Percentiles rank a stretch among this genome's conserved stretches.
Conservation (phyloP, 257 asterid genomes). For the Scutellaria galericulata region DNA sequence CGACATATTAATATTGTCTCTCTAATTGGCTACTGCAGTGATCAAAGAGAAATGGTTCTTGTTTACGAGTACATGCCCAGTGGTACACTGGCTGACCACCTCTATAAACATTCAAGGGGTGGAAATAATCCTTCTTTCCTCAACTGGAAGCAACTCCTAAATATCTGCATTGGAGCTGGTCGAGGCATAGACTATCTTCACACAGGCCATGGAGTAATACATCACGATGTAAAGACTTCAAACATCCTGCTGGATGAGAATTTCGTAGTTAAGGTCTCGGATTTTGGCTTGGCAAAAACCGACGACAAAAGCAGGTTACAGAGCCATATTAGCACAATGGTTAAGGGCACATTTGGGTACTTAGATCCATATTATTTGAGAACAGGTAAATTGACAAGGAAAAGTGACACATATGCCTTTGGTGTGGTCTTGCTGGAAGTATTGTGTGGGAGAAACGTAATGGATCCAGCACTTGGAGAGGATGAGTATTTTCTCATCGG, state of each 20-base stretch:
- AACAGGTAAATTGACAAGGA: constrained; percentile 48
- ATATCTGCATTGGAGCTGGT: constrained; percentile 59
- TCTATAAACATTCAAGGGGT: not conserved
- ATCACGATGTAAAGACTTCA: constrained; percentile 3
- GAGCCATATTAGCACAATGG: constrained; percentile 45
- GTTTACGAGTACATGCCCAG: not conserved
- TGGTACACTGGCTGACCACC: not conserved
- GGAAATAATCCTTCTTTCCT: not conserved
- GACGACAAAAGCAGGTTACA: constrained; percentile 3
- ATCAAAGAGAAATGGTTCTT: not conserved
- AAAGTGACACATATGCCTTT: constrained; percentile 61
- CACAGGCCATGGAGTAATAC: constrained; percentile 7
- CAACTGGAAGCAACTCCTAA: constrained; percentile 44
- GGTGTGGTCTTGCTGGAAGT: constrained; percentile 62
- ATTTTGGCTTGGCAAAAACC: constrained; percentile 3
- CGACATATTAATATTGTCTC: not conserved
- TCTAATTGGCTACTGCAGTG: constrained; percentile 5
- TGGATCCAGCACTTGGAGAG: constrained; percentile 39
- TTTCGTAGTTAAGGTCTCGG: constrained; percentile 1
- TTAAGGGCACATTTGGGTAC: constrained; percentile 63
- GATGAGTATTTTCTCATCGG: constrained; percentile 43
- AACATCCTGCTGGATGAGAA: not conserved
- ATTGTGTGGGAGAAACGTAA: constrained; percentile 55
- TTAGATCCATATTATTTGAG: constrained; percentile 54
- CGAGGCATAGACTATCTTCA: constrained; percentile 14